Evolutionary conservation across 2,329 filamentous ascomycete genomes (phyloP), one percentile per base, ranked within the genome.

Genomic region (Epichloe gansuensis): DNA sequence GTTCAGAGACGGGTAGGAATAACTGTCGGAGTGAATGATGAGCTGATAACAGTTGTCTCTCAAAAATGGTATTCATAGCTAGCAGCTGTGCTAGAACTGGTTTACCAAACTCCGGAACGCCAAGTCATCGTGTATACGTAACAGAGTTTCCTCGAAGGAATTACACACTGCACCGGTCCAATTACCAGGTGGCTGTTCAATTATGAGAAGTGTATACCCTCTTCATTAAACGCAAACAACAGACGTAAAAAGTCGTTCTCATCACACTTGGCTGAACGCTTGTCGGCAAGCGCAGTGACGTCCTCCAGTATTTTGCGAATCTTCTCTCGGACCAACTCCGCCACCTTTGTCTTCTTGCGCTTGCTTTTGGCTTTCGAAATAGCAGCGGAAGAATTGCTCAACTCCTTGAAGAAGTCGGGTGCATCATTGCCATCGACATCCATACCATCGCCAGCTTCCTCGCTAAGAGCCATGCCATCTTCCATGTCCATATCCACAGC

Each of bases 201-300:
- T 74, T 67, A 89, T 56, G 80, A 85, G 66, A 97, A 97, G 71
- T 96, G 91, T 54, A 97, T 91, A 31, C 89, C 89, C 65, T 95
- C 88, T 58, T 88, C 81, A 65, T 96, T 95, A 68, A 96, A 95
- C 2, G 86, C 85, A 59, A 74, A 77, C 40, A 95, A 69, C 57
- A 96, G 68, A 59, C 83, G 84, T 64, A 98, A 70, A 64, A 96
- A 97, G 61, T 95, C 90, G 50, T 86, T 90, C 70, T 97, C 89
- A 63, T 96, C 89, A 63, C 89, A 94, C 73, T 93, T 84, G 55
- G 88, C 78, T 11, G 90, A 80, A 57, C 91, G 76, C 71, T 86
- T 88, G 55, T 95, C 88, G 3, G 83, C 84, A 51, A 97, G 74
- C 47, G 82, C 78, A 0, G 90, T 95, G 52, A 85, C 82, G 57